Conservation (phyloP, 1,284 basidiomycete species). For the Microbotryum saponariae region DNA sequence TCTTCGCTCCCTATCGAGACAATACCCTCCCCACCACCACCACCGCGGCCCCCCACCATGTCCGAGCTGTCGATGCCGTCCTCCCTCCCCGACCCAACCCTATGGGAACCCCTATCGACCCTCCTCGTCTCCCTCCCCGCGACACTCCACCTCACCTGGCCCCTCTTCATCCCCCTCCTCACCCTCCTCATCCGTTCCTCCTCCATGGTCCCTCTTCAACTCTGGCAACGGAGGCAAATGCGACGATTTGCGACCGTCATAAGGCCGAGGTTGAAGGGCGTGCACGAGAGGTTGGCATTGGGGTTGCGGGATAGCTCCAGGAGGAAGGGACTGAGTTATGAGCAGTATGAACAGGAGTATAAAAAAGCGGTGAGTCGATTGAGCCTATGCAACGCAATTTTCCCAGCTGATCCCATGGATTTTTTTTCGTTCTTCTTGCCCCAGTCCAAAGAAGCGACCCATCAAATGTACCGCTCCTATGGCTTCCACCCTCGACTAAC, state of each 20-base stretch:
- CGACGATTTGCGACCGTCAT: slow-evolving; percentile 60
- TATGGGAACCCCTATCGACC: slow-evolving; percentile 25
- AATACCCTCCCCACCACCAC: background rate
- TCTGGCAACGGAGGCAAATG: slow-evolving; percentile 67
- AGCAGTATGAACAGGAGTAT: slow-evolving; percentile 42
- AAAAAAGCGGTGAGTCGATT: slow-evolving; percentile 39
- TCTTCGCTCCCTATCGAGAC: too few relatives aligned
- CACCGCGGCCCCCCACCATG: slow-evolving; percentile 7
- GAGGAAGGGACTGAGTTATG: slow-evolving; percentile 52
- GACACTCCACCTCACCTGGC: slow-evolving; percentile 47
- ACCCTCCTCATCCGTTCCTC: slow-evolving; percentile 59
- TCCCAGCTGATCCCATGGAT: background rate
- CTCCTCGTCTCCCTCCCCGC: slow-evolving; percentile 32
- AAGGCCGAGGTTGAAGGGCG: slow-evolving; percentile 55
- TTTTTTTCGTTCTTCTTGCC: background rate
- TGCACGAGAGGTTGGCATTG: slow-evolving; percentile 45
- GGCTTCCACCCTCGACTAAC: slow-evolving; percentile 55
- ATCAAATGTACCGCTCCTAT: slow-evolving; percentile 54
- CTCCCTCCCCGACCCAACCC: slow-evolving; percentile 17
- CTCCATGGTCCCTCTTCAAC: slow-evolving; percentile 62
- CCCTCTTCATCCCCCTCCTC: slow-evolving; percentile 65
- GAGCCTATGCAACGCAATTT: too few relatives aligned
- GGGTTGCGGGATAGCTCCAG: slow-evolving; percentile 49
- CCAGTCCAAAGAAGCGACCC: slow-evolving; percentile 53
- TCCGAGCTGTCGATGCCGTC: slow-evolving; percentile 12